Conservation (phyloP, 78 protist species). For the Guillardia theta region DNA sequence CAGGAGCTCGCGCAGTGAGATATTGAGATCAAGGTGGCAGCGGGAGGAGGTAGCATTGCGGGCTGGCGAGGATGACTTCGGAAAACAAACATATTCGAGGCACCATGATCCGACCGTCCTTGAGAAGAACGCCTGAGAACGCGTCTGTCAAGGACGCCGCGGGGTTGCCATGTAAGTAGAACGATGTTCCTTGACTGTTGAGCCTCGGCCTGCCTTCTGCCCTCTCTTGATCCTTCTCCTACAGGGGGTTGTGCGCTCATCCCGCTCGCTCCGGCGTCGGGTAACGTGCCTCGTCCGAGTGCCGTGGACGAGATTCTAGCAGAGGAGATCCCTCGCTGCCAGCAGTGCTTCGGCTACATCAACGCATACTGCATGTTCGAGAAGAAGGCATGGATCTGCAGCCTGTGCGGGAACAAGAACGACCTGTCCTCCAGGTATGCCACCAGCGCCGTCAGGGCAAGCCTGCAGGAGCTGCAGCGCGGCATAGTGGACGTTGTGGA, state of each 20-base stretch:
- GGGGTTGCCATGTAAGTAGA: conserved; percentile 10
- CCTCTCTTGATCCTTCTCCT: no score
- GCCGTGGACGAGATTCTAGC: background rate
- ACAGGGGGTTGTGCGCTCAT: background rate
- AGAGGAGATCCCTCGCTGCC: background rate
- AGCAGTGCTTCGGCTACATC: background rate
- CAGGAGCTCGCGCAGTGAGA: no score
- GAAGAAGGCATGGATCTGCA: conserved; percentile 1
- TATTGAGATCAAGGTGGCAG: no score
- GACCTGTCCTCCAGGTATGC: background rate
- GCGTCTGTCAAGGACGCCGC: background rate
- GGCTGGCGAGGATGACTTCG: no score
- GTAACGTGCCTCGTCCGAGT: background rate
- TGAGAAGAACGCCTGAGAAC: background rate
- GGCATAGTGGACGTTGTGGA: background rate
- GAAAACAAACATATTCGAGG: no score
- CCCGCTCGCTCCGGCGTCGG: background rate
- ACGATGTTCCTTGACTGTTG: no score
- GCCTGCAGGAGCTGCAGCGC: conserved; percentile 18
- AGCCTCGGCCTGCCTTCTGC: no score
- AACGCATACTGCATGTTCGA: conserved; percentile 15
- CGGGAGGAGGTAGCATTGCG: no score
- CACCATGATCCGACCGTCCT: background rate
- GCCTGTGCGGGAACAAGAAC: conserved; percentile 11
- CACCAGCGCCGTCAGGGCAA: background rate